Conservation (phyloP, 371 early-diverging fungal genomes). For the Mortierella sp. region DNA sequence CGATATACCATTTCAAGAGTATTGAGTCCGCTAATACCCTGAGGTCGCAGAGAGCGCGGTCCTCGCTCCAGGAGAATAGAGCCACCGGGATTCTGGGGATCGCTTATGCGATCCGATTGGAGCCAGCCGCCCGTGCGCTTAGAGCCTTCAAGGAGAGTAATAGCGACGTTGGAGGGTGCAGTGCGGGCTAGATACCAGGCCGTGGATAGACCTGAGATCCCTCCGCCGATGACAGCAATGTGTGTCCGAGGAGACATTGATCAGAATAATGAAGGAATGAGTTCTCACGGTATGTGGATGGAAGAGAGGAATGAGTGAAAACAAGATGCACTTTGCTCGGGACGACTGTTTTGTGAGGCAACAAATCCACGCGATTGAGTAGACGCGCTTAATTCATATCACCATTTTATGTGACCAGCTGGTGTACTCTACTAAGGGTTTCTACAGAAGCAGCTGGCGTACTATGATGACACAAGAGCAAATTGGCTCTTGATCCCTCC, state of each 20-base stretch:
- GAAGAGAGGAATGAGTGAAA: not conserved
- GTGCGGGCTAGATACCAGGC: slow-evolving; percentile 84
- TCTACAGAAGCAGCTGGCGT: slow-evolving; percentile 5
- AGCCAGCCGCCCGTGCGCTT: slow-evolving; percentile 92
- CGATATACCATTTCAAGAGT: slow-evolving; percentile 84
- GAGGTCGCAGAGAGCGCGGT: slow-evolving; percentile 89
- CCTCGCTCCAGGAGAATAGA: slow-evolving; percentile 86
- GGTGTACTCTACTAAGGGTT: slow-evolving; percentile 15
- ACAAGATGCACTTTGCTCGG: not conserved
- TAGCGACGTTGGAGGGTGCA: slow-evolving; percentile 62
- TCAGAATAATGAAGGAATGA: not conserved
- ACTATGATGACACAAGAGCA: slow-evolving; percentile 17
- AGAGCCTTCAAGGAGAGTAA: slow-evolving; percentile 81
- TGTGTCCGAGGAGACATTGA: slow-evolving; percentile 47
- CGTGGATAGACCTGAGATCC: slow-evolving; percentile 91
- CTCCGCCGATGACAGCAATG: slow-evolving; percentile 90
- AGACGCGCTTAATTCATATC: no score
- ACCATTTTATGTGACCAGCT: slow-evolving; percentile 3
- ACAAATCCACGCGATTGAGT: not conserved
- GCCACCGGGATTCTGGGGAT: slow-evolving; percentile 36
- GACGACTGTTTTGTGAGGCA: not conserved
- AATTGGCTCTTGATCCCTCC: not conserved
- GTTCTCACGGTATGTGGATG: not conserved
- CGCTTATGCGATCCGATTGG: slow-evolving; percentile 67
- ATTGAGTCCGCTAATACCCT: slow-evolving; percentile 76